phyloP scores from a whole-genome alignment of 495 filamentous ascomycete genomes.

The Neurospora terricola region DNA sequence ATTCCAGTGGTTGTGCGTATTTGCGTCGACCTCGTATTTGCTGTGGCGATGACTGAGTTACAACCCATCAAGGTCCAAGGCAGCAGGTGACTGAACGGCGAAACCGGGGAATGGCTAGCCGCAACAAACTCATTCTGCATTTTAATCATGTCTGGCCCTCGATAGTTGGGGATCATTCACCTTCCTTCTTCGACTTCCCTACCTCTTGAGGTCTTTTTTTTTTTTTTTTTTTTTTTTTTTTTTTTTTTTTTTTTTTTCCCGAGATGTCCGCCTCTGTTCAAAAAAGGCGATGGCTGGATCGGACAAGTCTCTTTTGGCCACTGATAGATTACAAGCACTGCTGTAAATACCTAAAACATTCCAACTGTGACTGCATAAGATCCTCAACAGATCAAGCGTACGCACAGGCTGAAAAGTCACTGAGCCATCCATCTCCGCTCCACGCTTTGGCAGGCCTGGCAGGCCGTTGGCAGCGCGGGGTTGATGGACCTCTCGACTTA shows the following conservation, averaged over 20 bases:
- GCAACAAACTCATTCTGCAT: not conserved
- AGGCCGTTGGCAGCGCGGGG: not conserved
- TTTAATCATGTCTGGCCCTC: not conserved
- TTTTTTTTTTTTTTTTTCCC: too few relatives aligned
- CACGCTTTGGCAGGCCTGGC: not conserved
- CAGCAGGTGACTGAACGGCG: not conserved
- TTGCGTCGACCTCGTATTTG: not conserved
- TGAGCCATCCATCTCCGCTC: not conserved
- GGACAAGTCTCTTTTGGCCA: not conserved
- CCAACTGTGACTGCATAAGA: not conserved
- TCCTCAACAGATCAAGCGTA: not conserved
- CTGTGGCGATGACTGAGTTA: not conserved
- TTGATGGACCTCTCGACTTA: not conserved
- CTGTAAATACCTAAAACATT: not conserved
- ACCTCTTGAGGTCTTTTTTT: not conserved
- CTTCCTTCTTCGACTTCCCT: not conserved
- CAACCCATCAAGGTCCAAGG: not conserved
- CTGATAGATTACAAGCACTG: not conserved
- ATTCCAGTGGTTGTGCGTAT: not conserved
- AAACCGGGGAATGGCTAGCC: not conserved
- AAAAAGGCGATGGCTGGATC: not conserved
- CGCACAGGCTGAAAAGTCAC: not conserved
- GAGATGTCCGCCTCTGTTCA: not conserved
- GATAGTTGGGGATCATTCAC: not conserved
- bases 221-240: too few relatives aligned